Conservation (phyloP, 129 eudicot genomes). For the Arctium minus region DNA sequence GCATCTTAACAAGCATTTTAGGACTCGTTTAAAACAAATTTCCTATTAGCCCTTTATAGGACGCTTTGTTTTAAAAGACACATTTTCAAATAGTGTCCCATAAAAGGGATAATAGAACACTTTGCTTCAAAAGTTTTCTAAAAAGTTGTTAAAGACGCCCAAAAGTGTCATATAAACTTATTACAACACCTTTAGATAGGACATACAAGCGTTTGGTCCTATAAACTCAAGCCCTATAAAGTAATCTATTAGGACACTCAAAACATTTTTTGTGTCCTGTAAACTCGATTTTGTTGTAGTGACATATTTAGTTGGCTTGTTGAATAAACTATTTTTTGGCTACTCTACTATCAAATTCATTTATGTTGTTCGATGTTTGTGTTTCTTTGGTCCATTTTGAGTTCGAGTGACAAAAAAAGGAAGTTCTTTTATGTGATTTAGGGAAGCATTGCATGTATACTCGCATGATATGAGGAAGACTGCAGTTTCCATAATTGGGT, state of each 20-base stretch:
- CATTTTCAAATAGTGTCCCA: not conserved
- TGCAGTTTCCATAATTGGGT: slow-evolving; percentile 32
- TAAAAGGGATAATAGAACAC: not conserved
- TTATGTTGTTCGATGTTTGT: not conserved
- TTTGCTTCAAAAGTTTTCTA: not conserved
- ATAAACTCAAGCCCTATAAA: not conserved
- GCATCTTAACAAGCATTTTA: not conserved
- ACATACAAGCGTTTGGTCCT: not conserved
- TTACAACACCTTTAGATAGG: not conserved
- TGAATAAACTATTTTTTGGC: too few species aligned
- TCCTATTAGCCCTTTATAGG: not conserved
- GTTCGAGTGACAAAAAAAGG: not conserved
- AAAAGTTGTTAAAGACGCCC: not conserved
- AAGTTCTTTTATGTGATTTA: slow-evolving; percentile 11
- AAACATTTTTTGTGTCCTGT: too few species aligned
- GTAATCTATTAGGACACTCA: too few species aligned
- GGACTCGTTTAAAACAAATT: not conserved
- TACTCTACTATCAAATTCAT: too few species aligned
- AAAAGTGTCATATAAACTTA: not conserved
- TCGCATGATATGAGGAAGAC: slow-evolving; percentile 20
- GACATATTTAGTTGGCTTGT: too few species aligned
- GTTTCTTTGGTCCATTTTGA: not conserved
- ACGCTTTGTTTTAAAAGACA: not conserved
- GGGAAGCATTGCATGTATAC: slow-evolving; percentile 33
- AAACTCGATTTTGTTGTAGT: too few species aligned